phyloP scores from a whole-genome alignment of 768 basidiomycete genomes.

The Flagelloscypha sp. region DNA sequence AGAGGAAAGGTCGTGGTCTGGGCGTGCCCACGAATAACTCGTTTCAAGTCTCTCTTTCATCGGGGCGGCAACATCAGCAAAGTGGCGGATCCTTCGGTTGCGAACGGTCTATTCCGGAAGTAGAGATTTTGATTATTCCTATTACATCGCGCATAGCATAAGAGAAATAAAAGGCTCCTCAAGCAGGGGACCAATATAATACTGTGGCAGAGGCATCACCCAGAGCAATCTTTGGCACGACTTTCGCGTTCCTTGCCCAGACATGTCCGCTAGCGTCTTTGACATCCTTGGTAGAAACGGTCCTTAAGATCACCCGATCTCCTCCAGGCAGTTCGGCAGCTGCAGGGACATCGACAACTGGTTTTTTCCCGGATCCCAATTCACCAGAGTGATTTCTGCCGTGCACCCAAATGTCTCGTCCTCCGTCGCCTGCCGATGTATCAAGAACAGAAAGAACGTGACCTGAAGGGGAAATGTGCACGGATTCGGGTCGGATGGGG shows the following conservation, averaged over 20 bases:
- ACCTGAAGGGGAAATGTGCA: constrained; percentile 66
- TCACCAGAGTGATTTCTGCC: constrained; percentile 69
- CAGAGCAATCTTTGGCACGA: constrained; percentile 64
- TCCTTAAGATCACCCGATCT: constrained; percentile 51
- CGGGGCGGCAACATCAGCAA: too few species aligned
- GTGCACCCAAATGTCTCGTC: constrained; percentile 65
- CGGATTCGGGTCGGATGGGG: constrained; percentile 51
- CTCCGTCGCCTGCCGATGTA: constrained; percentile 47
- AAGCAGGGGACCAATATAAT: too few species aligned
- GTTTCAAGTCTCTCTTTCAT: too few species aligned
- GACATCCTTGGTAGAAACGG: constrained; percentile 41
- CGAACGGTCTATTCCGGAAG: too few species aligned
- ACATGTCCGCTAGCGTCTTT: constrained; percentile 50
- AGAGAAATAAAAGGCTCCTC: too few species aligned
- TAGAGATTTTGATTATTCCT: too few species aligned
- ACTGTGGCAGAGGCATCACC: too few species aligned
- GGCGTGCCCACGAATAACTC: too few species aligned
- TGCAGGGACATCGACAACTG: constrained; percentile 47
- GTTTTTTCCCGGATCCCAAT: constrained; percentile 65
- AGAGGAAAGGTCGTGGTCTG: too few species aligned
- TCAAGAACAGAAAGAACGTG: constrained; percentile 73
- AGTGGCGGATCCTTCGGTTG: too few species aligned
- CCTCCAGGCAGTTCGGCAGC: constrained; percentile 43
- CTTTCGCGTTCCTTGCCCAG: constrained; percentile 51
- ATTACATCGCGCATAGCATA: too few species aligned